Evolutionary conservation across 2,329 filamentous ascomycete species (phyloP), one percentile per base, ranked within the genome.

Genomic region (Metarhizium brunneum): DNA sequence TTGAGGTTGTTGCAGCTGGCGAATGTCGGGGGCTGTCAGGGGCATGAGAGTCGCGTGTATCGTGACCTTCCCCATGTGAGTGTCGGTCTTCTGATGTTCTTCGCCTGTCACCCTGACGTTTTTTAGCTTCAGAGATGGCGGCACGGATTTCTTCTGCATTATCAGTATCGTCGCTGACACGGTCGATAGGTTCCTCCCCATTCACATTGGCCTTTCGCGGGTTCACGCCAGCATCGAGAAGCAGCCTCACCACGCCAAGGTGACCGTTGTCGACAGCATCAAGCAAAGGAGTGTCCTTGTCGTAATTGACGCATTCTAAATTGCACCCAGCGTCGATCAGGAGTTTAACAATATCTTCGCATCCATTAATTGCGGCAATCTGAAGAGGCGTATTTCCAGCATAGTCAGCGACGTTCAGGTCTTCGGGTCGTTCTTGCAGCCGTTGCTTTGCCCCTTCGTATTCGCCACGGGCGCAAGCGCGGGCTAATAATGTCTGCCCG

Each of bases 251-350:
- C 4, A 97, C 92, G 18, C 88, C 88, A 7, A 96, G 69, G 66
- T 99, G 92, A 1, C 90, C 90, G 65, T 99, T 99, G 63, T 97
- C 94, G 32, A 97, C 91, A 5, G 94, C 94, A 74, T 99, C 94
- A 54, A 99, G 86, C 40, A 99, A 79, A 32, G 94, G 94, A 0
- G 94, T 97, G 65, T 99, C 94, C 65, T 90, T 90, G 63, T 91
- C 87, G 64, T 90, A 85, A 64, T 87, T 85, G 56, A 85, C 76
- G 64, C 81, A 92, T 65, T 96, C 88, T 49, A 94, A 80, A 55
- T 89, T 87, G 71, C 92, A 96, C 38, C 90, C 89, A 59, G 90
- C 86, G 8, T 89, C 83, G 59, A 99, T 84, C 43, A 99, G 75
- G 54, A 95, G 87, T 67, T 88, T 85, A 43, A 97, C 94, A 56